Evolutionary conservation across 495 filamentous ascomycete species (phyloP), one percentile per base, ranked within the genome.

Genomic region (Penicillium canescens): DNA sequence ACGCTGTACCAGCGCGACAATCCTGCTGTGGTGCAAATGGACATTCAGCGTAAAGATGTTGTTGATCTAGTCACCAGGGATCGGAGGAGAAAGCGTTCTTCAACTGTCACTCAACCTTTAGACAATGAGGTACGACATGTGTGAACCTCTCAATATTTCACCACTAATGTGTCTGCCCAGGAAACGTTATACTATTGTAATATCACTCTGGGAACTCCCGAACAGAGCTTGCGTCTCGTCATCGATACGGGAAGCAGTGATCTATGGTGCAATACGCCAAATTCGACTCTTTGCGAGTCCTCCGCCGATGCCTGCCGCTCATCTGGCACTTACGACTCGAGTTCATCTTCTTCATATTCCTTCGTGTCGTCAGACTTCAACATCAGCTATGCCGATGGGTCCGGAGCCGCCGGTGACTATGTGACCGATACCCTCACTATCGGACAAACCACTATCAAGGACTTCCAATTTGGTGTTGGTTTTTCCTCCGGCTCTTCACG

Each of bases 231-330:
- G n/a, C 77, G 82, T 20, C 61, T 93, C 63, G 83, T 89, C 54
- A 62, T 94, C 47, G 90, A 94, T 59, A 94, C 90, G 9, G 90
- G 90, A 24, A 95, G 90, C 65, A 94, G 90, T 59, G 92, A 98
- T 72, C 71, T 96, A 3, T 97, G 92, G 92, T 83, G 86, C 21
- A 94, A 95, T 68, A 82, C 87, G 4, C 78, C 79, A 11, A 68
- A 64, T 31, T 93, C 89, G 6, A 56, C 65, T 3, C 68, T 89
- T 14, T 96, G 91, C 60, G 50, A 63, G 7, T 54, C 61, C 3
- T 52, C 52, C 7, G 51, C 51, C 0, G 56, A 78, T 11, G 78
- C 80, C 9, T 93, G 89, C 59, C 52, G 60, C 10, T 65, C 57
- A 18, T 80, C 81, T 10, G 89, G 89, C 12, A 85, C 87, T 8